phyloP scores from a whole-genome alignment of 2,329 filamentous ascomycete genomes.

The Fusarium tupiense region DNA sequence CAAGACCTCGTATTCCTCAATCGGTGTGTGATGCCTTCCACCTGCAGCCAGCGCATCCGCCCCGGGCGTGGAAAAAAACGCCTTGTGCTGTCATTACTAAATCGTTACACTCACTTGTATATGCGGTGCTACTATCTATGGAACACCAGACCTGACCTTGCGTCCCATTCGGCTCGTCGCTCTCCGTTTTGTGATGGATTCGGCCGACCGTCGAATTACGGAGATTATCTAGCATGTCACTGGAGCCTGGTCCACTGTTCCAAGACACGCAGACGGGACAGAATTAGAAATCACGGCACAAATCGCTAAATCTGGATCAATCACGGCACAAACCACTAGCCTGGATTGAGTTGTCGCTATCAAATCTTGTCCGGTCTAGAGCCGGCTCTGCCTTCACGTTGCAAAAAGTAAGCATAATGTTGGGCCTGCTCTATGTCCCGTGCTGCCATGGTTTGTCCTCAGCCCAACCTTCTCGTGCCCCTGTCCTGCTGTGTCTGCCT shows the following conservation, averaged over 20 bases:
- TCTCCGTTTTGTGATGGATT: constrained; percentile 5
- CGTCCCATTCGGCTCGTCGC: background rate
- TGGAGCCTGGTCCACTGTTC: background rate
- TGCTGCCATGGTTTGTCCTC: constrained; percentile 1
- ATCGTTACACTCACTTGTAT: background rate
- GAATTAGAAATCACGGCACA: constrained; percentile 18
- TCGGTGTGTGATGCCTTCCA: constrained; percentile 32
- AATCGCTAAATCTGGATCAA: background rate
- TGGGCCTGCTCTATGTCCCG: background rate
- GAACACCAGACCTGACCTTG: background rate
- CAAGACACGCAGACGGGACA: background rate
- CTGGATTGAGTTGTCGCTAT: background rate
- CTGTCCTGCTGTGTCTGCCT: background rate
- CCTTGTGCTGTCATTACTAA: constrained; percentile 6
- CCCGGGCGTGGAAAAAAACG: constrained; percentile 3
- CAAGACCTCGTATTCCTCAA: constrained; percentile 27
- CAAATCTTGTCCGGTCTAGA: background rate
- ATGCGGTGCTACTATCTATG: background rate
- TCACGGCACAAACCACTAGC: background rate
- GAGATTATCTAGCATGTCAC: constrained; percentile 19
- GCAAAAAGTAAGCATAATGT: constrained; percentile 29
- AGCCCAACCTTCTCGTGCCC: background rate
- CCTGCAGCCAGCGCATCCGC: constrained; percentile 9
- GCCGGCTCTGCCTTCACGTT: background rate
- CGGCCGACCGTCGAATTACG: constrained; percentile 15